Conservation (phyloP, 495 filamentous ascomycete species). For the Hapsidospora chrysogenum region DNA sequence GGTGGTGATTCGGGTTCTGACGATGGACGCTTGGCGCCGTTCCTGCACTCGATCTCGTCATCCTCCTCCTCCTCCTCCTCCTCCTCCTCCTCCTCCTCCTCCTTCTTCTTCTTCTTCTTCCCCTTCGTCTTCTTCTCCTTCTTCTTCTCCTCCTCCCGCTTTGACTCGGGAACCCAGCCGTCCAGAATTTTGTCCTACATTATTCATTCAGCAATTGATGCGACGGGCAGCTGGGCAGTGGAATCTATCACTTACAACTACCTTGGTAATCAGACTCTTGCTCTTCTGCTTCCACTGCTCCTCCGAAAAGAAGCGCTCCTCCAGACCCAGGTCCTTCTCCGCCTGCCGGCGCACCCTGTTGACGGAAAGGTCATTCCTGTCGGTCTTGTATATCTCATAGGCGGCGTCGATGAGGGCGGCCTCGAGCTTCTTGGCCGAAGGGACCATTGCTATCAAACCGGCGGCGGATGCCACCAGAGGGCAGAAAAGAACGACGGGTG, state of each 20-base stretch:
- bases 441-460: too few relatives aligned
- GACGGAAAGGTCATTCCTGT: too few relatives aligned
- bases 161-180: slow-evolving; percentile 1
- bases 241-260: slow-evolving; percentile 39
- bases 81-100: background rate
- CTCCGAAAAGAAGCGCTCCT: slow-evolving; percentile 53
- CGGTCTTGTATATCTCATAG: too few relatives aligned
- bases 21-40: slow-evolving; percentile 7
- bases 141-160: background rate
- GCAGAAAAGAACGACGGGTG: too few relatives aligned
- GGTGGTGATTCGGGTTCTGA: slow-evolving; percentile 3
- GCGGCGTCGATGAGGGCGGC: slow-evolving; percentile 39
- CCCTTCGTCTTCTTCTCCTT: too few relatives aligned
- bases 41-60: too few relatives aligned
- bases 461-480: too few relatives aligned
- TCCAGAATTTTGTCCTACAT: slow-evolving; percentile 9
- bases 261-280: slow-evolving; percentile 52
- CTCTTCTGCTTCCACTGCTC: slow-evolving; percentile 63
- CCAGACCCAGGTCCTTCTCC: slow-evolving; percentile 48
- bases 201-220: slow-evolving; percentile 3
- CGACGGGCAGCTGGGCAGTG: too few relatives aligned
- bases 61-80: background rate
- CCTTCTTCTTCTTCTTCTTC: background rate
- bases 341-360: slow-evolving; percentile 52
- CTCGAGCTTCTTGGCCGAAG: slow-evolving; percentile 20